These are phyloP conservation scores for Wickerhamiella dianesei DNA, from an alignment of 805 yeast species.

Conservation along the genomic window DNA sequence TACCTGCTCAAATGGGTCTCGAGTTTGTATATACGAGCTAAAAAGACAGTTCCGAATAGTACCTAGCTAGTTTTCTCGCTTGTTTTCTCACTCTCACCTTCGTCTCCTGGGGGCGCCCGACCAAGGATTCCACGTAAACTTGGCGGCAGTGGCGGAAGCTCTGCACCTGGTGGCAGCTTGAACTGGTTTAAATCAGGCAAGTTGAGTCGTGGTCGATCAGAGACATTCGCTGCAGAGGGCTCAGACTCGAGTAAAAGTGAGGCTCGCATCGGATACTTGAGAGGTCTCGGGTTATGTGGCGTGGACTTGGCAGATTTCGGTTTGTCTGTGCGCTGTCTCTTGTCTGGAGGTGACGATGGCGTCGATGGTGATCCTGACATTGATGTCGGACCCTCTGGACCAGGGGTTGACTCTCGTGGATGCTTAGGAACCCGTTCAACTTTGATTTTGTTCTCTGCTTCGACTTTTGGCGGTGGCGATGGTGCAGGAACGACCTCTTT, in stretches of 20 bases:
- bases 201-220: conserved; percentile 4
- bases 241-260: not conserved
- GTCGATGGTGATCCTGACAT: no score
- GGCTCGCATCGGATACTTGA: not conserved
- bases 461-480: conserved; percentile 1
- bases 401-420: not conserved
- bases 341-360: not conserved
- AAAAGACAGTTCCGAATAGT: no score
- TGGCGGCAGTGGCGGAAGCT: conserved; percentile 14
- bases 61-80: no score
- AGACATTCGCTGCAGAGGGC: not conserved
- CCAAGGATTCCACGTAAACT: conserved; percentile 6
- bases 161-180: conserved; percentile 8
- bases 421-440: not conserved
- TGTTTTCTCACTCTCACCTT: not conserved
- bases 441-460: not conserved
- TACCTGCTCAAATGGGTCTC: conserved; percentile 15
- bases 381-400: not conserved
- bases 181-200: conserved; percentile 9
- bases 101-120: not conserved
- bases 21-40: conserved; percentile 17
- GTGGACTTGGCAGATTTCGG: not conserved
- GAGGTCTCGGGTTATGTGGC: not conserved
- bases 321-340: not conserved
- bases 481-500: conserved; percentile 9